Evolutionary conservation across 192 early-diverging fungal species (phyloP).

Genomic region (Mortierella claussenii): DNA sequence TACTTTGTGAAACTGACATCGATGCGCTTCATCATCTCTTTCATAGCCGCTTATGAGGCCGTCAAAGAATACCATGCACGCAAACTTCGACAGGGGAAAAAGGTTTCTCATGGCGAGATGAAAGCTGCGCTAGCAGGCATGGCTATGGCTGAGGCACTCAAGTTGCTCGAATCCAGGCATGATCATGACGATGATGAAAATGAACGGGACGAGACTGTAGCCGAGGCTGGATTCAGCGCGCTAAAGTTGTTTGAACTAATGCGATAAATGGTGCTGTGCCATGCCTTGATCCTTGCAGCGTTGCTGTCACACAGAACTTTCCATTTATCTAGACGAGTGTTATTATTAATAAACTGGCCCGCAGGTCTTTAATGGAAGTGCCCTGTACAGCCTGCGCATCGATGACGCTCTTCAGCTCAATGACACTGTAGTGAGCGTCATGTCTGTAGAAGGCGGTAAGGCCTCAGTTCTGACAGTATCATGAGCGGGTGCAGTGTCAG

Average conservation of each 20-base stretch:
- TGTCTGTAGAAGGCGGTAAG: no score
- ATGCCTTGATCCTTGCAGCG: not conserved
- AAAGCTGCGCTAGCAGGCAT: slow-evolving; percentile 43
- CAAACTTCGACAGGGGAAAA: slow-evolving; percentile 30
- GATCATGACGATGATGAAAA: slow-evolving; percentile 3
- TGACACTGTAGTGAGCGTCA: no score
- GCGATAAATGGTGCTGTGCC: not conserved
- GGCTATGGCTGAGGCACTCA: slow-evolving; percentile 45
- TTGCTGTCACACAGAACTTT: no score
- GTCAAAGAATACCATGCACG: slow-evolving; percentile 37
- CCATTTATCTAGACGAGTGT: no score
- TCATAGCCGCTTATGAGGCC: slow-evolving; percentile 34
- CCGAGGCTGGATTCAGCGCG: slow-evolving; percentile 27
- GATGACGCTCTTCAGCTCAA: no score
- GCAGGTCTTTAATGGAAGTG: no score
- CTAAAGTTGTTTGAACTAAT: slow-evolving; percentile 38
- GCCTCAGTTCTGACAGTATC: no score
- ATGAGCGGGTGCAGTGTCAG: no score
- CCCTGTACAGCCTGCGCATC: no score
- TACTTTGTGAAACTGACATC: no score
- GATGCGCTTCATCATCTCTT: not conserved
- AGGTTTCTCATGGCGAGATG: slow-evolving; percentile 40
- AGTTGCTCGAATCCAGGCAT: slow-evolving; percentile 34
- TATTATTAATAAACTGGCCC: not conserved
- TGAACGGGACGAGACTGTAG: slow-evolving; percentile 31